Conservation (phyloP, 306 rosid genomes). For the Datisca glomerata region DNA sequence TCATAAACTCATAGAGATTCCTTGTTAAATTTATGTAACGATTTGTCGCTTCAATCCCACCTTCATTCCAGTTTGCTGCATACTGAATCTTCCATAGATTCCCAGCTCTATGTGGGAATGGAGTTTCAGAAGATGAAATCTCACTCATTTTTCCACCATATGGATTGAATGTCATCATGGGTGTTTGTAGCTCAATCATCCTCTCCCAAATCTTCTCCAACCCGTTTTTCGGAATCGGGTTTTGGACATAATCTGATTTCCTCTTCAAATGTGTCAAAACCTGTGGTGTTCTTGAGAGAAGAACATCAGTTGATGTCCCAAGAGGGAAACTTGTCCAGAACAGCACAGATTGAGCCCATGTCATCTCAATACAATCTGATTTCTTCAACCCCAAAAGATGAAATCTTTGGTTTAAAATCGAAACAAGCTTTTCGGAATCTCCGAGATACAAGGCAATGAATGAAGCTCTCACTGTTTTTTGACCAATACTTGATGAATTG, state of each 20-base stretch:
- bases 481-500: neutral
- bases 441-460: conserved; percentile 1
- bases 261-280: neutral
- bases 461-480: neutral
- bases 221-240: neutral
- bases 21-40: neutral
- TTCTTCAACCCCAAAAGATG: neutral
- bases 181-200: neutral
- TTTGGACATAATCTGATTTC: conserved; percentile 1
- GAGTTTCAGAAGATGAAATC: neutral
- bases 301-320: neutral
- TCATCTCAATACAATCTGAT: conserved; percentile 1
- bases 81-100: neutral
- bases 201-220: neutral
- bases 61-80: neutral
- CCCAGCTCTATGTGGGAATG: conserved; percentile 6
- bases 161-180: neutral
- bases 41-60: neutral
- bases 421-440: neutral
- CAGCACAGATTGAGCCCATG: conserved; percentile 1
- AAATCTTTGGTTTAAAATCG: neutral
- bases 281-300: neutral
- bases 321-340: neutral
- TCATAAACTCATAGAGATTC: neutral
- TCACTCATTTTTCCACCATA: conserved; percentile 3